Conservation (phyloP, 495 filamentous ascomycete species). For the Entonaema liquescens region DNA sequence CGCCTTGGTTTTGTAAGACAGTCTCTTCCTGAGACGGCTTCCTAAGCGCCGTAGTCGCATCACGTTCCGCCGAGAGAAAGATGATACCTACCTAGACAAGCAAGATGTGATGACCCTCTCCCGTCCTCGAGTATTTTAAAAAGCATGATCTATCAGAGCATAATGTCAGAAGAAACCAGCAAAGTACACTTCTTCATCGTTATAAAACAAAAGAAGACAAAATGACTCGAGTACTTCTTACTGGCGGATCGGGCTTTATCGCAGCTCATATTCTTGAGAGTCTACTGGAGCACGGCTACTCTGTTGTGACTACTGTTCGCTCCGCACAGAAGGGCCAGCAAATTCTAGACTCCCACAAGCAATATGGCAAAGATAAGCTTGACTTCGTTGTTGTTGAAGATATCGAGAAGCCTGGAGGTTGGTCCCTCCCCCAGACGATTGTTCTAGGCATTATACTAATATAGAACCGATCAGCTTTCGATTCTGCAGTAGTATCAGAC, state of each 20-base stretch:
- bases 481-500: not conserved
- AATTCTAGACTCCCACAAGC: not conserved
- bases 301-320: not conserved
- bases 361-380: not conserved
- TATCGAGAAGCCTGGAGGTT: slow-evolving; percentile 1
- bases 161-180: not conserved
- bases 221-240: not conserved
- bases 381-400: not conserved
- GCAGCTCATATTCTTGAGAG: not conserved
- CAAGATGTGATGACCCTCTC: not conserved
- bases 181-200: not conserved
- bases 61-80: not conserved
- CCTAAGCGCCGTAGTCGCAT: not conserved
- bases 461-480: not conserved
- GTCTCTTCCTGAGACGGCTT: not conserved
- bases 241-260: not conserved
- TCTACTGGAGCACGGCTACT: not conserved
- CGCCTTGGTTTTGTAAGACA: not conserved
- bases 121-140: not conserved
- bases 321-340: not conserved
- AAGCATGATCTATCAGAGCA: not conserved
- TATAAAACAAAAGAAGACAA: not conserved
- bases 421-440: not conserved
- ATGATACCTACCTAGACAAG: not conserved
- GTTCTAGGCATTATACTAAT: not conserved